These are phyloP conservation scores for Penicillium corylophilum DNA, from an alignment of 2,329 filamentous ascomycete species.

Conservation along the genomic window DNA sequence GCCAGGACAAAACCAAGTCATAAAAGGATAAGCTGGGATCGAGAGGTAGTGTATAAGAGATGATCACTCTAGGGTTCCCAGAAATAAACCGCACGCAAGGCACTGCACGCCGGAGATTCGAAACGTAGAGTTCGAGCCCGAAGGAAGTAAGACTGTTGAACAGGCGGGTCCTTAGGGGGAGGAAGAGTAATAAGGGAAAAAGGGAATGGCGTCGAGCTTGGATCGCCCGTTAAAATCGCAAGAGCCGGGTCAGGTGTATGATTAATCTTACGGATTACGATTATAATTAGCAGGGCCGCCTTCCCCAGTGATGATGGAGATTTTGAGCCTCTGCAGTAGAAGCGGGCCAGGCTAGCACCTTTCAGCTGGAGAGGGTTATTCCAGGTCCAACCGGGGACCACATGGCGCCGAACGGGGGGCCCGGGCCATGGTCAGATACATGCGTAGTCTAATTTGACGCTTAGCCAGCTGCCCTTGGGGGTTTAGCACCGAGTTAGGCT, in stretches of 20 bases:
- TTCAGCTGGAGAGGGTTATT: conserved; percentile 11
- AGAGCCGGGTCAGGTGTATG: conserved; percentile 9
- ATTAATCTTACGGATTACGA: conserved; percentile 8
- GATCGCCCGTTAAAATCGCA: conserved; percentile 2
- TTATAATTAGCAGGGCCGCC: conserved; percentile 1
- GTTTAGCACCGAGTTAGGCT: conserved; percentile 11
- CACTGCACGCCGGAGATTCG: conserved; percentile 22
- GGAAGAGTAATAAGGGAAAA: conserved; percentile 3
- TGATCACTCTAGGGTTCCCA: conserved; percentile 6
- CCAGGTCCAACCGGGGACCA: conserved; percentile 4
- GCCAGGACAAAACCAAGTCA: background rate
- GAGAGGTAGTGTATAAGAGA: conserved; percentile 7
- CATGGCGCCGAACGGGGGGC: conserved; percentile 2
- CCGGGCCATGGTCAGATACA: background rate
- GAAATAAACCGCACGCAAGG: conserved; percentile 8
- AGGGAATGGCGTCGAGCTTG: background rate
- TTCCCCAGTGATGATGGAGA: conserved; percentile 22
- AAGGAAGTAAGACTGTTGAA: background rate
- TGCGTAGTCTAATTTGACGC: conserved; percentile 6
- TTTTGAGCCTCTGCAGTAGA: conserved; percentile 27
- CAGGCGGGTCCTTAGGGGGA: background rate
- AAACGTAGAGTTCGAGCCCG: conserved; percentile 5
- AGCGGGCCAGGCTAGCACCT: conserved; percentile 13
- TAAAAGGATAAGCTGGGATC: background rate
- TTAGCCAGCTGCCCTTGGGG: conserved; percentile 19